Base-by-base conservation (phyloP, 139 green algal genomes). In the Tetraselmis striata region DNA sequence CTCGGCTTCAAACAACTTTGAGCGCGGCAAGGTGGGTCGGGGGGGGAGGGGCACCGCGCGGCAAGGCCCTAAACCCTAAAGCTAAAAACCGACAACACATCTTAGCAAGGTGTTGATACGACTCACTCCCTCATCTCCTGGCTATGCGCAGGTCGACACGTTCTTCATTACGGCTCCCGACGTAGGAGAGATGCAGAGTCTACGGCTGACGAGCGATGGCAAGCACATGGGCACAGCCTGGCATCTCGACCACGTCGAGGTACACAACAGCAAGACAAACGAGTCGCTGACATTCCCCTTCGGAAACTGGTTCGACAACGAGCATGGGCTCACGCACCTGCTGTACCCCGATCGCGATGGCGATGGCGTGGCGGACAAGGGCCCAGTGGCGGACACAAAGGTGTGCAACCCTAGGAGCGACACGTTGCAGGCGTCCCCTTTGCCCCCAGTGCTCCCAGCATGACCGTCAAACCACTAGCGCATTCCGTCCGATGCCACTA, bases 81-180 rank as follows among this genome's bases (percentile, higher is more conserved):
- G n/a, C n/a, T n/a, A n/a, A n/a, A n/a, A n/a, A n/a, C n/a, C n/a
- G n/a, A n/a, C n/a, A n/a, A n/a, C n/a, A n/a, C n/a, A 78, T 78
- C 23, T 22, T 78, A 5, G 75, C 75, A 58, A 1, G 29, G 27
- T 30, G 74, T 77, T 77, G 18, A 2, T 76, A 25, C 26, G 0
- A n/a, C 45, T 0, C 59, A 29, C 32, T 84, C 77, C 77, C 75
- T 45, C 30, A 25, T 59, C 0, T 79, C 18, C 31, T 30, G 26
- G 2, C 28, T 23, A 28, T 29, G n/a, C 59, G 25, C 82, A 91
- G 84, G 80, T 83, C 2, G 88, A 92, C 67, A 92, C 86, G 0
- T 90, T 92, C 82, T 90, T 92, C 85, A 74, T 92, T 11, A 80
- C 83, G n/a, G 84, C 76, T 24, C 84, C 85, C 0, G 86, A 92